Percentiles rank a stretch among this genome's conserved stretches.
These are phyloP conservation scores for Penicillium paradoxum DNA, from an alignment of 495 filamentous ascomycete genomes.

Conservation along the genomic window DNA sequence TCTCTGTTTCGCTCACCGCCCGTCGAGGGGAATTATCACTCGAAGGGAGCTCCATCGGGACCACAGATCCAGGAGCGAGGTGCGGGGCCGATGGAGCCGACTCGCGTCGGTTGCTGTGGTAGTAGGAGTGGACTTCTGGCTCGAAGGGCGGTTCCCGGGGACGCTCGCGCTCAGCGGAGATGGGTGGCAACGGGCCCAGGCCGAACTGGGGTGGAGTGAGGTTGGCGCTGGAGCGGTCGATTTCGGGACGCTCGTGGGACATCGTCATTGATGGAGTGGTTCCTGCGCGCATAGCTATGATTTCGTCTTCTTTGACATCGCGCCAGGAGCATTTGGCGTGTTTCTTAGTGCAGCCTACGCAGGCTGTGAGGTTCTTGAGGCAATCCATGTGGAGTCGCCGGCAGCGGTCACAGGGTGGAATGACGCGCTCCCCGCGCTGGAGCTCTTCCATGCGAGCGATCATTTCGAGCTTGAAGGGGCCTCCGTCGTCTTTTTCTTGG, in stretches of 20 bases:
- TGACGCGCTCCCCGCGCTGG: conserved; percentile 62
- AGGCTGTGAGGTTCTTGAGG: conserved; percentile 78
- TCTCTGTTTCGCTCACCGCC: conserved; percentile 40
- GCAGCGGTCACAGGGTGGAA: conserved; percentile 80
- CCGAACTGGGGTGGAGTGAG: neutral
- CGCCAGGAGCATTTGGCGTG: conserved; percentile 84
- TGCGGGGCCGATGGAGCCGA: conserved; percentile 29
- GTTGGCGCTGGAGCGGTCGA: conserved; percentile 8
- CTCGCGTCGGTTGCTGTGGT: conserved; percentile 26
- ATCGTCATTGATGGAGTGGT: conserved; percentile 1
- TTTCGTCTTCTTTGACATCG: conserved; percentile 65
- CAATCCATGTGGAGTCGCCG: conserved; percentile 75
- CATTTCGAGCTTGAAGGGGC: conserved; percentile 62
- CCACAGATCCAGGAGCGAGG: conserved; percentile 7
- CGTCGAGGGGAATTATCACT: conserved; percentile 34
- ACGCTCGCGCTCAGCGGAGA: conserved; percentile 17
- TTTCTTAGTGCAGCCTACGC: conserved; percentile 82
- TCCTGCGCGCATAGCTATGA: neutral
- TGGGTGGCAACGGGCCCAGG: conserved; percentile 8
- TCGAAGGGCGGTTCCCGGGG: conserved; percentile 5
- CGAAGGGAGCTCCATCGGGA: conserved; percentile 9
- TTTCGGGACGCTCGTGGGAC: conserved; percentile 21
- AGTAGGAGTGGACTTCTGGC: conserved; percentile 2
- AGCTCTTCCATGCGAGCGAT: conserved; percentile 71
- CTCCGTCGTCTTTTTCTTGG: conserved; percentile 54